Base-by-base conservation (phyloP, 495 filamentous ascomycete genomes). In the Aspergillus sparsus region DNA sequence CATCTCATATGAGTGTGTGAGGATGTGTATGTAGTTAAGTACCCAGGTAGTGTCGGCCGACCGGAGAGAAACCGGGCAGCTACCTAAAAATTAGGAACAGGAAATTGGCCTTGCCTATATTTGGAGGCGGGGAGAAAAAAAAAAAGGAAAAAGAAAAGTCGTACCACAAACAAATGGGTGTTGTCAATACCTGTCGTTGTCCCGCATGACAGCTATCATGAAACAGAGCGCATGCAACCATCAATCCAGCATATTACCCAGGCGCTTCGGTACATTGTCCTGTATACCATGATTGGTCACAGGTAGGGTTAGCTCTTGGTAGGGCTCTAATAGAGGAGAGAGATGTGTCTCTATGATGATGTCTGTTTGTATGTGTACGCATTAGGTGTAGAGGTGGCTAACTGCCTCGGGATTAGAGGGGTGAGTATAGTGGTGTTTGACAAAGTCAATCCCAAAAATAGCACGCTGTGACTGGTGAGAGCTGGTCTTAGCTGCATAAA, bases 111-210 rank as follows among this genome's bases (percentile, higher is more conserved):
- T 9, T 46, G 21, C 15, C n/a, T 21, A 47, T 16, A 21, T 47
- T 47, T 47, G 15, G 44, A 9, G 44, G 21, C 21, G 21, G 21
- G 21, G 21, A 27, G 21, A 27, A 27, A 3, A 27, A 27, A 27
- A 27, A 27, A 27, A 27, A 27, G 3, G 3, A 27, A 27, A 27
- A 27, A 27, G 21, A 27, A 27, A 27, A 27, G 21, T n/a, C 15
- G 6, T 18, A n/a, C 9, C 12, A 18, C 16, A 42, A 42, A 11
- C 39, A 47, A 46, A 53, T 53, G 27, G 18, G 37, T 15, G 49
- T 39, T 27, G 36, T 37, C 57, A 60, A 31, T 7, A 32, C 58
- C 58, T 60, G 10, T 60, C 58, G 37, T 60, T 10, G 10, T 34
- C 18, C 49, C 32, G 39, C 49, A 27, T 35, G 49, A 53, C 16